Conservation (phyloP, 2,329 filamentous ascomycete species). For the Trichoderma polysporum region DNA sequence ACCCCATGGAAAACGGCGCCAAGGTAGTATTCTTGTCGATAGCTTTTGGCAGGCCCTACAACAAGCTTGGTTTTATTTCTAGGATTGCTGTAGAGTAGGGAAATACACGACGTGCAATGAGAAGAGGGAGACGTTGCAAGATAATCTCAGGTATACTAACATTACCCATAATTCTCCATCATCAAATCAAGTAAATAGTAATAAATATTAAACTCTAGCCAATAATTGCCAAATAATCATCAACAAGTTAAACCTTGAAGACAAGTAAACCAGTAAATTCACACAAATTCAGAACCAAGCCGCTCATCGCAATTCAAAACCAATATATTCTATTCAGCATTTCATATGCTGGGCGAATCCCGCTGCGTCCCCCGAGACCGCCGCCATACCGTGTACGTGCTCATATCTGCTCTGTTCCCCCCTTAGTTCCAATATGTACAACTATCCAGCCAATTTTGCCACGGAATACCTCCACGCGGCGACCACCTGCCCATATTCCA, state of each 20-base stretch:
- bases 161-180: too few relatives aligned
- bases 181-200: too few relatives aligned
- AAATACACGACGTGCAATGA: too few relatives aligned
- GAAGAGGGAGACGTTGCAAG: too few relatives aligned
- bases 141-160: too few relatives aligned
- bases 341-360: not conserved
- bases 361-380: not conserved
- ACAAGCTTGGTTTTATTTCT: too few relatives aligned
- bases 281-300: not conserved
- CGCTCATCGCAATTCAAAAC: not conserved
- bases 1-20: too few relatives aligned
- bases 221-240: not conserved
- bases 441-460: slow-evolving; percentile 17
- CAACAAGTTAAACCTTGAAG: not conserved
- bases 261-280: not conserved
- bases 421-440: slow-evolving; percentile 17
- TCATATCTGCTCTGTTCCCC: slow-evolving; percentile 9
- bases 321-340: slow-evolving; percentile 16
- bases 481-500: not conserved
- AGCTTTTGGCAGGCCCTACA: too few relatives aligned
- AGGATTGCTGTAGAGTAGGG: too few relatives aligned
- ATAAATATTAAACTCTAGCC: too few relatives aligned
- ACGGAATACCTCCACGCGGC: not conserved
- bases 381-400: not conserved
- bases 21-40: too few relatives aligned